Base-by-base conservation (phyloP, 2,329 filamentous ascomycete species). In the Colletotrichum kahawae region DNA sequence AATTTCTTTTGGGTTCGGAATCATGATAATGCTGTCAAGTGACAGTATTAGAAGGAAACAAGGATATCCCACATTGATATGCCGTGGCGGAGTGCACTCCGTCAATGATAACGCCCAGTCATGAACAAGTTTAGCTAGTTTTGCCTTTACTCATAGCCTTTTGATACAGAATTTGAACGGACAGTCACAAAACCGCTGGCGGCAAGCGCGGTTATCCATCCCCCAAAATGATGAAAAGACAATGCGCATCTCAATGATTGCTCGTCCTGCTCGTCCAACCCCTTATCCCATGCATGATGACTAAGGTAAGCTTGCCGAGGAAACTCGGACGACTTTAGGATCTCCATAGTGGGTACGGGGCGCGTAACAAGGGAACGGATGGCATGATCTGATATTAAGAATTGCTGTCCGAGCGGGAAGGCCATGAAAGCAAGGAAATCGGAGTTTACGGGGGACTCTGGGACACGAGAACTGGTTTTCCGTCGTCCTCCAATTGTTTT, bases 301-400 rank as follows among this genome's bases (percentile, higher is more conserved):
- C 73, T 68, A 73, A 51, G 43, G 43, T 51, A 21, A 63, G 56
- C 63, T 57, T 63, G 2, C 16, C 29, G 21, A 67, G 29, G 48
- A 65, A 75, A 51, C 64, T 75, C 70, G 72, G 57, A 67, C 63
- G 63, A 72, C 43, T 51, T 57, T 31, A 3, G 56, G n/a, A 57
- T 36, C 34, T 38, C 64, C 54, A 34, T 75, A 57, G 73, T 75
- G 69, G 69, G 63, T 72, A 64, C 56, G 57, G 57, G 27, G 59
- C 33, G 48, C 57, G 64, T 64, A 56, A 64, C 51, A 33, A 67
- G 51, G 72, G 63, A 62, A 67, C 31, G 33, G 43, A 34, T 64
- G 63, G 56, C 63, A 72, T 75, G 63, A 67, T 72, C 63, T 72
- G 69, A 67, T 59, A 60, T 65, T 38, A 21, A 57, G 38, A 68